Evolutionary conservation across 345 rosid species (phyloP).

Genomic region (Eucalyptus sp.): DNA sequence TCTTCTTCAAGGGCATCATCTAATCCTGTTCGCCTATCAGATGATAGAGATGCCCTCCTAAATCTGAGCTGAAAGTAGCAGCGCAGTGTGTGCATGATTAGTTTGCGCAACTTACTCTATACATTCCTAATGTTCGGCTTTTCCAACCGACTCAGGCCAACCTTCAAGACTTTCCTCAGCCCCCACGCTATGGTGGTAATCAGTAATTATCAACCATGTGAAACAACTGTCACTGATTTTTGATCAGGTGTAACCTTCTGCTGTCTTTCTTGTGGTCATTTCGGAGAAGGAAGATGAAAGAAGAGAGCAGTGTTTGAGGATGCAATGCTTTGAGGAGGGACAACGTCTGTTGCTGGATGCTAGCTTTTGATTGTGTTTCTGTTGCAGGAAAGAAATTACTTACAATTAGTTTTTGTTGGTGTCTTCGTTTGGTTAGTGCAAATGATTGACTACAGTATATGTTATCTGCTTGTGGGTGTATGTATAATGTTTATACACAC

Average conservation of each 20-base stretch:
- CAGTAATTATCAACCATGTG: no score
- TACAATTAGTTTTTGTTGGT: neutral
- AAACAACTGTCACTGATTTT: no score
- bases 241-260: no score
- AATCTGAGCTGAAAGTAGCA: neutral
- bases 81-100: neutral
- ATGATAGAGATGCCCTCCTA: neutral
- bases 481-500: accelerated
- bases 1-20: neutral
- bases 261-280: no score
- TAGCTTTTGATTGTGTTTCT: neutral
- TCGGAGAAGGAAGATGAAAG: no score
- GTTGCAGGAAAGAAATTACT: neutral
- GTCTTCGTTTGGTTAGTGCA: neutral
- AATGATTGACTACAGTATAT: neutral
- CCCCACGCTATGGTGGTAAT: no score
- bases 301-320: neutral
- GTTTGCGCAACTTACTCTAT: neutral
- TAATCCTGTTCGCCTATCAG: neutral
- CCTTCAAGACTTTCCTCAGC: no score
- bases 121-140: neutral
- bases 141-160: neutral
- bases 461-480: neutral
- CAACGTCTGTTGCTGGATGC: neutral
- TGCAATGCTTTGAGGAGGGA: neutral